Base-by-base conservation (phyloP, 139 green algal genomes). In the Picochlorum sp. region DNA sequence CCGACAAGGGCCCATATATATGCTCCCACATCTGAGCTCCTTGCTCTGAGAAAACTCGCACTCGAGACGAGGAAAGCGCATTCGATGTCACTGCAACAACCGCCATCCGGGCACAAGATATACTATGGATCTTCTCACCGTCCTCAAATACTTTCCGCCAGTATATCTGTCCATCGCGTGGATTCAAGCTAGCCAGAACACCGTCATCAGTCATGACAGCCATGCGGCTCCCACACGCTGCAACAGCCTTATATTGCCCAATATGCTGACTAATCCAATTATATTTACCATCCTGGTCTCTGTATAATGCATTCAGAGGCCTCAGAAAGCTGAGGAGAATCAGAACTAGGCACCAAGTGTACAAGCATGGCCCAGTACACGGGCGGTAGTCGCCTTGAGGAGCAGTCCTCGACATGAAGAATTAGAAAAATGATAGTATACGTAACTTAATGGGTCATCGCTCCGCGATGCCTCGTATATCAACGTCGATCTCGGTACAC, bases 181-280 rank as follows among this genome's bases (percentile, higher is more conserved):
- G 23, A 37, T 59, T 59, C n/a, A 34, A 23, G 23, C 51, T 59
- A 6, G 20, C 23, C 51, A 34, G n/a, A 26, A 54, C 47, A 31
- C 51, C 51, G 23, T 59, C 51, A 30, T 34, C 51, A 37, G 51
- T 59, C 4, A 23, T 16, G 13, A 59, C 51, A 59, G 13, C 21
- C 21, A 59, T 20, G 23, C 51, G 13, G n/a, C 23, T 21, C 14
- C 13, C 20, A 23, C 41, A 23, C 5, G 79, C 81, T n/a, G n/a
- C 21, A 59, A 31, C n/a, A 2, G 30, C 16, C 1, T 20, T 47
- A 1, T 80, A 62, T 2, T 64, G n/a, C 3, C 88, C 88, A 0
- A 95, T 62, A 49, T 83, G 62, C n/a, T 83, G 64, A 38, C 71
- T 71, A 52, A 86, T 78, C 88, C 88, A 95, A 60, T 90, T 82